A percentile compares a stretch with the other conserved stretches of the same genome.
Evolutionary conservation across 148 eudicot species (phyloP).

Genomic region (Mesembryanthemum crystallinum): DNA sequence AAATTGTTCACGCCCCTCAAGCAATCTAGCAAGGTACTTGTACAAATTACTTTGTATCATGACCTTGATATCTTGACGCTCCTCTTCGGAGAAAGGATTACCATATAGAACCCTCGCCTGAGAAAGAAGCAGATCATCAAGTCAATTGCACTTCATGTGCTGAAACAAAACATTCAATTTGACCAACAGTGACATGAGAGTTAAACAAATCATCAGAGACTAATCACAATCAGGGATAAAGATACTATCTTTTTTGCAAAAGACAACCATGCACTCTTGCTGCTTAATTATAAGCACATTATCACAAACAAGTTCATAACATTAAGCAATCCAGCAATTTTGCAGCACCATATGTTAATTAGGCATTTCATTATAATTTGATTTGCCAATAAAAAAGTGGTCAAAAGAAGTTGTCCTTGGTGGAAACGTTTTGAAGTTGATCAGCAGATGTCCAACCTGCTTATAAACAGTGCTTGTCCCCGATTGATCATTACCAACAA

Average conservation of each 20-base stretch:
- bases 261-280: not conserved
- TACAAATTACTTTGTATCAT: conserved; percentile 61
- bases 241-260: not conserved
- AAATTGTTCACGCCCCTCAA: conserved; percentile 60
- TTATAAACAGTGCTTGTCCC: conserved; percentile 84
- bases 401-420: not conserved
- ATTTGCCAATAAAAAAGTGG: not conserved
- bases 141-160: not conserved
- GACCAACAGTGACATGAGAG: not conserved
- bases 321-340: not conserved
- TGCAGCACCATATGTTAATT: not conserved
- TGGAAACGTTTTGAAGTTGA: not conserved
- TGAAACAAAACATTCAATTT: conserved; percentile 11
- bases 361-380: not conserved
- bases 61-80: conserved; percentile 47
- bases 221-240: not conserved
- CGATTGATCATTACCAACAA: conserved; percentile 69
- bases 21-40: conserved; percentile 51
- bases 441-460: conserved; percentile 51
- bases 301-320: not conserved
- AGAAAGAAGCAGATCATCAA: conserved; percentile 13
- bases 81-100: conserved; percentile 63
- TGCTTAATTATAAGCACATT: not conserved
- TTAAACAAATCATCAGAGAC: not conserved
- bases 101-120: conserved; percentile 59